Conservation (phyloP, 2,329 filamentous ascomycete species). For the Pseudogymnoascus sp. region DNA sequence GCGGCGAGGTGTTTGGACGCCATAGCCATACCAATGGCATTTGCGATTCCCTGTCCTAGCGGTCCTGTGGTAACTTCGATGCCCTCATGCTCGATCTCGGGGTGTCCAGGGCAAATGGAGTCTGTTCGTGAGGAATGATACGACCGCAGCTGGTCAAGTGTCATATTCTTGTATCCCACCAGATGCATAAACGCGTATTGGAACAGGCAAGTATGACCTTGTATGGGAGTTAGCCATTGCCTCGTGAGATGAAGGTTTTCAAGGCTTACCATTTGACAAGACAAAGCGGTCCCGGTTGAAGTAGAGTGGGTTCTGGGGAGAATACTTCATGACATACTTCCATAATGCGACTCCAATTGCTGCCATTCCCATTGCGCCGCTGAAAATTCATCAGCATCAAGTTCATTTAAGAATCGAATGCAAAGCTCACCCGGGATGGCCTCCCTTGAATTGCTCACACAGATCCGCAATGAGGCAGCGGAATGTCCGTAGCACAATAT, state of each 20-base stretch:
- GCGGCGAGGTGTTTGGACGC: slow-evolving; percentile 41
- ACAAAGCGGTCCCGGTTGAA: slow-evolving; percentile 39
- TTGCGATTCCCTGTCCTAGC: neutral
- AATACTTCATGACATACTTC: slow-evolving; percentile 37
- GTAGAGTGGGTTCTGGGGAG: slow-evolving; percentile 31
- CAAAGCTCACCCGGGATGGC: slow-evolving; percentile 54
- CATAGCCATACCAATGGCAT: slow-evolving; percentile 33
- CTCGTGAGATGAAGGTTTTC: neutral
- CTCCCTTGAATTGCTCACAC: slow-evolving; percentile 61
- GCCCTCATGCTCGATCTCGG: slow-evolving; percentile 42
- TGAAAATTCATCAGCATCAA: neutral
- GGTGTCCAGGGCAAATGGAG: slow-evolving; percentile 38
- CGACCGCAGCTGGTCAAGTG: slow-evolving; percentile 39
- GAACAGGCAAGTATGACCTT: slow-evolving; percentile 37
- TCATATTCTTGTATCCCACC: slow-evolving; percentile 39
- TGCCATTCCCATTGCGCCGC: slow-evolving; percentile 35
- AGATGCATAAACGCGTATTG: slow-evolving; percentile 40
- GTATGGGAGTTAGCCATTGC: slow-evolving; percentile 13
- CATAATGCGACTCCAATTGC: slow-evolving; percentile 36
- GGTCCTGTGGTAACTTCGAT: slow-evolving; percentile 21
- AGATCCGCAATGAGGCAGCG: slow-evolving; percentile 58
- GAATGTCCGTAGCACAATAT: slow-evolving; percentile 52
- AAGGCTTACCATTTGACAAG: slow-evolving; percentile 33
- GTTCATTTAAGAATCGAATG: neutral
- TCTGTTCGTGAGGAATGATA: slow-evolving; percentile 36